Base-by-base conservation (phyloP, 2,329 filamentous ascomycete species). In the Aureobasidium pullulans region DNA sequence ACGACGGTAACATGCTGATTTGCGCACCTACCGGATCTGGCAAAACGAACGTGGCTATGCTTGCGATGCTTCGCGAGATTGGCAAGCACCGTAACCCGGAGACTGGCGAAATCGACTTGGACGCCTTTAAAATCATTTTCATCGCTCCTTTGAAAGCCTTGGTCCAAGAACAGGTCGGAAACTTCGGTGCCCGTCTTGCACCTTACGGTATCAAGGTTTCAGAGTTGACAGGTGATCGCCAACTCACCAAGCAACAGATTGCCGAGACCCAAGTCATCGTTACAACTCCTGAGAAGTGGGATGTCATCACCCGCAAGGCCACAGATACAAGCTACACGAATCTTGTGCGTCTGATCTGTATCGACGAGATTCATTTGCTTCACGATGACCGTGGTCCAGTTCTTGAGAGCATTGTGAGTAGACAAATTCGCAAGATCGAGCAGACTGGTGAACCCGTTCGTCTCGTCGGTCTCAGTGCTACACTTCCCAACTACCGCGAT, bases 1-100 rank as follows among this genome's bases (percentile, higher is more conserved):
- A 93, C 62, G 95, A 99, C 70, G 93, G 91, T 34, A 99, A 99
- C 71, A 91, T 99, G 89, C 86, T 99, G 59, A 88, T 99, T 69
- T 99, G 94, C 72, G 95, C 94, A 6, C 94, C 94, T 1, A 99
- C 94, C 52, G 94, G 94, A 65, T 96, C 91, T 71, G 94, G 94
- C 70, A 99, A 99, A 77, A 99, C 94, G 1, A 99, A 99, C 69
- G 94, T 99, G 54, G 93, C 93, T 43, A 97, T 99, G 93, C 80
- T 99, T 63, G 87, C 93, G 1, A 97, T 99, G 69, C 81, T 99
- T 40, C 89, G 93, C 63, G 95, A 99, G 72, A 91, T 99, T 69
- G 94, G 94, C 62, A 99, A 97, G 78, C 87, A 99, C 70, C 84
- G 93, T 60, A 87, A 99, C 68, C 84, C 89, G 0, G 79, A 87